A percentile compares a stretch with the other conserved stretches of the same genome.
Evolutionary conservation across 1,139 yeast genomes (phyloP).

Genomic region (Yamadazyma diddensiae): DNA sequence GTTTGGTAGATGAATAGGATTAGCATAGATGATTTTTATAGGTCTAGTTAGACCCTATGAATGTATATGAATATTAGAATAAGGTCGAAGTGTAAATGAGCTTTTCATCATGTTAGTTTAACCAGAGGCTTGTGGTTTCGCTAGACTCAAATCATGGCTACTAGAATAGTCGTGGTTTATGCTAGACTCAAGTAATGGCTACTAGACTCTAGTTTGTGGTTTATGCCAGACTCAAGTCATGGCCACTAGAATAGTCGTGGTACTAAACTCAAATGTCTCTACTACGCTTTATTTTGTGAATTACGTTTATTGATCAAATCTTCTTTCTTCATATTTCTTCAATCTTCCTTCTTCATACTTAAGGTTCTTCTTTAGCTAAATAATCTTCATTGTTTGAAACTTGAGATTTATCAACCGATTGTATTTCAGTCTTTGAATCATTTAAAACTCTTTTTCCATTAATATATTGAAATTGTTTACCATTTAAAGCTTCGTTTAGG

Average conservation of each 20-base stretch:
- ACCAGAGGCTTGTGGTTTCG: no score
- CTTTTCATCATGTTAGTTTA: no score
- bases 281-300: no score
- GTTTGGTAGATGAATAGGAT: slow-evolving; percentile 31
- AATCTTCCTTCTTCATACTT: slow-evolving; percentile 77
- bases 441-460: slow-evolving; percentile 17
- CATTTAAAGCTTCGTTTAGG: slow-evolving; percentile 63
- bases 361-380: slow-evolving; percentile 73
- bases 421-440: slow-evolving; percentile 3
- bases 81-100: no score
- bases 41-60: not conserved
- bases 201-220: no score
- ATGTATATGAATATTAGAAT: not conserved
- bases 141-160: no score
- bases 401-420: slow-evolving; percentile 22
- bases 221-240: no score
- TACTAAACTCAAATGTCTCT: no score
- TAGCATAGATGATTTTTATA: not conserved
- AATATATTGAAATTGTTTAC: slow-evolving; percentile 44
- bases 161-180: no score
- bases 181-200: no score
- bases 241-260: no score
- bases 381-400: slow-evolving; percentile 41
- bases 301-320: slow-evolving; percentile 82
- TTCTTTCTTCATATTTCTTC: slow-evolving; percentile 72